A percentile compares a stretch with the other conserved stretches of the same genome.
Evolutionary conservation across 2,329 filamentous ascomycete genomes (phyloP).

Genomic region (Graphilbum sp.): DNA sequence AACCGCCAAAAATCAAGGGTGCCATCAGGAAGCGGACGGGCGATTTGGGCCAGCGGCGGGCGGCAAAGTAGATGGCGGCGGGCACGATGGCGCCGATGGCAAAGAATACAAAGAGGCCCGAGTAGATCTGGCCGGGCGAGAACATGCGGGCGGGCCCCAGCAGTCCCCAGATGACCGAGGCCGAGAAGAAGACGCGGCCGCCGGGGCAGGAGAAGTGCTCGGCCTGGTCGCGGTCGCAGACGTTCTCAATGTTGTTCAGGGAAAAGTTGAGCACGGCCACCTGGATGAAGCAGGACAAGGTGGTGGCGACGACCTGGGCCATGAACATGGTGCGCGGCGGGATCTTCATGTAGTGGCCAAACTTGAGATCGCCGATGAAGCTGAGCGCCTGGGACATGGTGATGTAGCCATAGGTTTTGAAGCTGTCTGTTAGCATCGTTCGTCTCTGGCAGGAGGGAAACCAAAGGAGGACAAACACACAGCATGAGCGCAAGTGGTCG

Average conservation of each 20-base stretch:
- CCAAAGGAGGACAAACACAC: conserved; percentile 18
- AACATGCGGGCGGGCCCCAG: conserved; percentile 49
- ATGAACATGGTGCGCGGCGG: conserved; percentile 51
- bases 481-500: conserved; percentile 59
- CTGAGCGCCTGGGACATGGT: conserved; percentile 48
- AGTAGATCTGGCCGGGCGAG: conserved; percentile 45
- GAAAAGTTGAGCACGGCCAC: conserved; percentile 47
- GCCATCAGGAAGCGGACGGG: conserved; percentile 38
- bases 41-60: conserved; percentile 33
- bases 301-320: conserved; percentile 47
- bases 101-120: conserved; percentile 43
- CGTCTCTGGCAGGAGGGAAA: neutral
- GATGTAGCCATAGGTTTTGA: conserved; percentile 47
- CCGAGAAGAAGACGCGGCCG: conserved; percentile 48
- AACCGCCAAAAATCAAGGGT: conserved; percentile 46
- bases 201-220: conserved; percentile 48
- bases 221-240: conserved; percentile 42
- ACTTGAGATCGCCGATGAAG: conserved; percentile 51
- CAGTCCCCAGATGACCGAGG: conserved; percentile 52
- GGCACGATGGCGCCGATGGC: conserved; percentile 35
- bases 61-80: conserved; percentile 31
- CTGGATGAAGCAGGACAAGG: conserved; percentile 50
- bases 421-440: conserved; percentile 20
- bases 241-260: conserved; percentile 40
- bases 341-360: conserved; percentile 59